Conservation (phyloP, 371 early-diverging fungal genomes). For the Sporodiniella umbellata region DNA sequence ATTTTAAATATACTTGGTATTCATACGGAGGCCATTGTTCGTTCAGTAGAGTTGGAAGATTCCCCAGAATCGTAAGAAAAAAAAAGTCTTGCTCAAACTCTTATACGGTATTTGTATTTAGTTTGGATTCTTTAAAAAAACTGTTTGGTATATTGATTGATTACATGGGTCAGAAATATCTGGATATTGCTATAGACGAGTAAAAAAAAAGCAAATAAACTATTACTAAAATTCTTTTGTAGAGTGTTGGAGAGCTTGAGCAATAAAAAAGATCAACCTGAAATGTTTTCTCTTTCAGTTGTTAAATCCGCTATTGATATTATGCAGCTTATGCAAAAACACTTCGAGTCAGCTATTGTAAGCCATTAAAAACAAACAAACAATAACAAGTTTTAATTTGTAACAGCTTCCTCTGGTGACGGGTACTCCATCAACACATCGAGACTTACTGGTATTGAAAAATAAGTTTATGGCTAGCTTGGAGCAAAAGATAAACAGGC, state of each 20-base stretch:
- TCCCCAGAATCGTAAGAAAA: conserved; percentile 57
- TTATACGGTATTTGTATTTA: conserved; percentile 17
- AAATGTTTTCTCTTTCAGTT: conserved; percentile 65
- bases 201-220: conserved; percentile 25
- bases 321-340: conserved; percentile 83
- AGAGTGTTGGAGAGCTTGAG: conserved; percentile 80
- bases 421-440: conserved; percentile 76
- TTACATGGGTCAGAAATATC: conserved; percentile 73
- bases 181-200: conserved; percentile 82
- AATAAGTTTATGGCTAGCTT: conserved; percentile 81
- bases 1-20: conserved; percentile 70
- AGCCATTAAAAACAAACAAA: conserved; percentile 9
- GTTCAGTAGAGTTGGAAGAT: conserved; percentile 79
- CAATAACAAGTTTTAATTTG: conserved; percentile 1
- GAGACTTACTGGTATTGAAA: conserved; percentile 79
- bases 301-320: conserved; percentile 70
- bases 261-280: conserved; percentile 63
- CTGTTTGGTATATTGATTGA: conserved; percentile 76
- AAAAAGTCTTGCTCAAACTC: no score
- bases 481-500: conserved; percentile 73
- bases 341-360: conserved; percentile 87
- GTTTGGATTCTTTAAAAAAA: conserved; percentile 29
- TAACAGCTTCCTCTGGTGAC: conserved; percentile 71
- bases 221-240: background rate
- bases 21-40: conserved; percentile 81